Evolutionary conservation across 75 land plant species (phyloP).

Genomic region (Cupressus sempervirens): DNA sequence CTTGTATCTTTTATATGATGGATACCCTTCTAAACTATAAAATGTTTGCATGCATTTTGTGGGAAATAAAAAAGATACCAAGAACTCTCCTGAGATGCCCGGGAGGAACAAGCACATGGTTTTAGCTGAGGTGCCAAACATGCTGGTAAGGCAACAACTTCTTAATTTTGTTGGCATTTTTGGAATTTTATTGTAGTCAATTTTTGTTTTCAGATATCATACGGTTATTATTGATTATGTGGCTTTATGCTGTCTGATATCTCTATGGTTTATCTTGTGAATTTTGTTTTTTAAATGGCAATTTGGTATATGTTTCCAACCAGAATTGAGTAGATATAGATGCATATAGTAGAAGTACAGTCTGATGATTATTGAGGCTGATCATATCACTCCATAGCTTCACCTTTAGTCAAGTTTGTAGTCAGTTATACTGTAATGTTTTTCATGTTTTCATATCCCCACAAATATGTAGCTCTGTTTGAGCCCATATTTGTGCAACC

Average conservation of each 20-base stretch:
- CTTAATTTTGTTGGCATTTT: neutral
- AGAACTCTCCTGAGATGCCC: neutral
- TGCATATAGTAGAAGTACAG: neutral
- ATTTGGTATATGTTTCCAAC: neutral
- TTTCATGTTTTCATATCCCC: too few relatives aligned
- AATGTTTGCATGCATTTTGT: neutral
- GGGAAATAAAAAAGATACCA: neutral
- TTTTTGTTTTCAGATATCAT: neutral
- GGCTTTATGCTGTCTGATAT: neutral
- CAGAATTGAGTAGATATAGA: neutral
- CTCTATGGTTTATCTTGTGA: neutral
- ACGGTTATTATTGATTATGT: neutral
- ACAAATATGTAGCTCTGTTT: too few relatives aligned
- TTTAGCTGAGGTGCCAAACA: conserved; percentile 2
- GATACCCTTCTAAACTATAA: conserved; percentile 2
- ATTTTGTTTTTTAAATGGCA: neutral
- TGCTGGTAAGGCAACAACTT: neutral
- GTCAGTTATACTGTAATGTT: neutral
- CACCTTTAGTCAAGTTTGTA: neutral
- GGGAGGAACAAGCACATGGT: neutral
- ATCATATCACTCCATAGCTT: neutral
- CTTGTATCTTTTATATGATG: neutral
- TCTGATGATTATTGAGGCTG: neutral
- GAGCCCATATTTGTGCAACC: too few relatives aligned
- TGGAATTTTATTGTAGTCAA: neutral